phyloP scores from a whole-genome alignment of 1,284 basidiomycete species.

The Vanrija sp. region DNA sequence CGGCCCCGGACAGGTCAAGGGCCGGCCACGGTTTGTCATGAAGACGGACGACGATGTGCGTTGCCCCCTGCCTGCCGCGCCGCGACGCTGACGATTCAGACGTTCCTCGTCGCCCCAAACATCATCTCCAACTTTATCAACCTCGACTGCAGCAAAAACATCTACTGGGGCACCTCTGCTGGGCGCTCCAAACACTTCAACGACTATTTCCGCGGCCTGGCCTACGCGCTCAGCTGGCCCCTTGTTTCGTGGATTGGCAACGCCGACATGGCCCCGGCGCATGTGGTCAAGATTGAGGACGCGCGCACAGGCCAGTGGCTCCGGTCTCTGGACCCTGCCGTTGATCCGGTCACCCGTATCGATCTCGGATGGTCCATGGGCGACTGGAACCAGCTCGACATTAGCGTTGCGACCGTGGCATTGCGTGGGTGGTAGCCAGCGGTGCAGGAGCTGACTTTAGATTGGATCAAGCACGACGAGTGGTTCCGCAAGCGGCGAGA shows the following conservation, averaged over 20 bases:
- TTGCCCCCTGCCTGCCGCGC: neutral
- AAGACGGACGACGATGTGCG: conserved; percentile 51
- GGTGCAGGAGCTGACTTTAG: conserved; percentile 11
- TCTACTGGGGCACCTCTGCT: conserved; percentile 50
- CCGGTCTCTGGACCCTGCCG: conserved; percentile 39
- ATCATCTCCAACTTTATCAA: conserved; percentile 43
- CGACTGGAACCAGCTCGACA: conserved; percentile 50
- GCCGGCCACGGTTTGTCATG: conserved; percentile 48
- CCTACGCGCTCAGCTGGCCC: conserved; percentile 51
- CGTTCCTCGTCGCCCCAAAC: conserved; percentile 50
- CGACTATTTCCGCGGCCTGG: conserved; percentile 49
- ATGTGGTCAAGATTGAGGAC: conserved; percentile 48
- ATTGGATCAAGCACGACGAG: conserved; percentile 45
- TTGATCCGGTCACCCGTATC: conserved; percentile 43
- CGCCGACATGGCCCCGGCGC: conserved; percentile 45
- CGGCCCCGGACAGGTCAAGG: conserved; percentile 41
- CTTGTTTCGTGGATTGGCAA: conserved; percentile 48
- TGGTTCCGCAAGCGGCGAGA: conserved; percentile 40
- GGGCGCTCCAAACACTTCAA: conserved; percentile 44
- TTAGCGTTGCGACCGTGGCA: conserved; percentile 41
- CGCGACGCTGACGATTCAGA: conserved; percentile 27
- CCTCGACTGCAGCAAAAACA: conserved; percentile 46
- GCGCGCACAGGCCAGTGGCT: conserved; percentile 50
- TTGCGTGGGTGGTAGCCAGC: conserved; percentile 38
- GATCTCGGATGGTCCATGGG: conserved; percentile 51